A percentile compares a stretch with the other conserved stretches of the same genome.
These are phyloP conservation scores for Colletotrichum musae DNA, from an alignment of 2,329 filamentous ascomycete species.

Conservation along the genomic window DNA sequence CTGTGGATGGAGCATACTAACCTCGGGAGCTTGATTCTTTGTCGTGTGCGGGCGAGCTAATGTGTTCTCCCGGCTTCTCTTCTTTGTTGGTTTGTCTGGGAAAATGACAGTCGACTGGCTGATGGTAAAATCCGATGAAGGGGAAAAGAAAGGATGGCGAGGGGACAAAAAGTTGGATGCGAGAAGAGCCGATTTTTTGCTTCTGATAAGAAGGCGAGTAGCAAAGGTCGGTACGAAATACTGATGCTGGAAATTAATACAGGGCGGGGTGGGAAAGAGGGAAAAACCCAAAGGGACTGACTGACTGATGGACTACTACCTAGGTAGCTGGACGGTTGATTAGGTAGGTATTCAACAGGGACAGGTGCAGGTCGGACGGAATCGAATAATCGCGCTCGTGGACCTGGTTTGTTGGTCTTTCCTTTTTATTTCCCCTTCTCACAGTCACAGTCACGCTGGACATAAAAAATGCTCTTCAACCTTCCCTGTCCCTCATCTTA, in stretches of 20 bases:
- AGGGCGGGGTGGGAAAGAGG: not conserved
- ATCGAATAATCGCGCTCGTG: slow-evolving; percentile 23
- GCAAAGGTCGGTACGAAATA: slow-evolving; percentile 10
- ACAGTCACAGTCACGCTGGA: too few species aligned
- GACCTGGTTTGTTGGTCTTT: slow-evolving; percentile 7
- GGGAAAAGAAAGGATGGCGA: not conserved
- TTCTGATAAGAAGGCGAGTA: slow-evolving; percentile 6
- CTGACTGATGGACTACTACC: too few species aligned
- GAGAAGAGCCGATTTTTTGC: slow-evolving; percentile 20
- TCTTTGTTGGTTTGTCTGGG: slow-evolving; percentile 13
- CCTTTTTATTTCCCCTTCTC: not conserved
- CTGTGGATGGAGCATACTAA: not conserved
- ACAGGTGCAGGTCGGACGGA: slow-evolving; percentile 14
- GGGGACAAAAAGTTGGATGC: slow-evolving; percentile 9
- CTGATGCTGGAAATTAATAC: not conserved
- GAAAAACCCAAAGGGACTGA: too few species aligned
- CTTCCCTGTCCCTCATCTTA: slow-evolving; percentile 25
- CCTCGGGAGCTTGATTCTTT: slow-evolving; percentile 10
- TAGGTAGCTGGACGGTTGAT: too few species aligned
- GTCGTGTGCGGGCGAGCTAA: not conserved
- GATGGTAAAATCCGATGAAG: slow-evolving; percentile 5
- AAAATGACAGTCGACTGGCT: not conserved
- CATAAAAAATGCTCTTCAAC: not conserved
- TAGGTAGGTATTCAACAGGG: not conserved
- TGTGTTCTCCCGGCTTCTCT: not conserved